phyloP scores from a whole-genome alignment of 768 basidiomycete species.

The Termitomyces sp. region DNA sequence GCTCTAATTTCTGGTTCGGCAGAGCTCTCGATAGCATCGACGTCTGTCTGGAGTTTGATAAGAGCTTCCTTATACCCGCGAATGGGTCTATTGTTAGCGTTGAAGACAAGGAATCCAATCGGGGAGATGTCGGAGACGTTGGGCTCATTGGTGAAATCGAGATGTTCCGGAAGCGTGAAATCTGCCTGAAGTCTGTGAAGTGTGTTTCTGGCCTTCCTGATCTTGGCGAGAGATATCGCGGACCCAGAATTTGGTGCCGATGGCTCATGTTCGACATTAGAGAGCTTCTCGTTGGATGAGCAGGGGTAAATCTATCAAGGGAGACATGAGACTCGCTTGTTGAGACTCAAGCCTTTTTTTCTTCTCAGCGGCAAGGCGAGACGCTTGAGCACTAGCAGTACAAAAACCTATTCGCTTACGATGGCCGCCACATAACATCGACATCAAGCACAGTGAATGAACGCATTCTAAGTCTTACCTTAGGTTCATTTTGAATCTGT shows the following conservation, averaged over 20 bases:
- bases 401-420: not conserved
- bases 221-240: not conserved
- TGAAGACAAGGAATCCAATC: not conserved
- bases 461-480: not conserved
- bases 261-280: not conserved
- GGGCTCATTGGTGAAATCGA: not conserved
- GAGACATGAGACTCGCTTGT: not conserved
- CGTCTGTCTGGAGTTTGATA: not conserved
- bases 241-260: not conserved
- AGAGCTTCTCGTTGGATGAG: not conserved
- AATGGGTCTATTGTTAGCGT: not conserved
- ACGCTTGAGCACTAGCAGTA: not conserved
- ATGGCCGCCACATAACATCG: not conserved
- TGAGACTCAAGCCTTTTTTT: not conserved
- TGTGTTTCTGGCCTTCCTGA: not conserved
- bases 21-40: not conserved
- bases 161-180: not conserved
- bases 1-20: not conserved
- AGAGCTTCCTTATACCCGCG: conserved; percentile 1
- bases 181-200: not conserved
- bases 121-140: not conserved
- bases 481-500: not conserved
- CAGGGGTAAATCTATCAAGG: not conserved
- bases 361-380: not conserved
- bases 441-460: not conserved